Conservation (phyloP, 1,284 basidiomycete species). For the Malassezia sp. region DNA sequence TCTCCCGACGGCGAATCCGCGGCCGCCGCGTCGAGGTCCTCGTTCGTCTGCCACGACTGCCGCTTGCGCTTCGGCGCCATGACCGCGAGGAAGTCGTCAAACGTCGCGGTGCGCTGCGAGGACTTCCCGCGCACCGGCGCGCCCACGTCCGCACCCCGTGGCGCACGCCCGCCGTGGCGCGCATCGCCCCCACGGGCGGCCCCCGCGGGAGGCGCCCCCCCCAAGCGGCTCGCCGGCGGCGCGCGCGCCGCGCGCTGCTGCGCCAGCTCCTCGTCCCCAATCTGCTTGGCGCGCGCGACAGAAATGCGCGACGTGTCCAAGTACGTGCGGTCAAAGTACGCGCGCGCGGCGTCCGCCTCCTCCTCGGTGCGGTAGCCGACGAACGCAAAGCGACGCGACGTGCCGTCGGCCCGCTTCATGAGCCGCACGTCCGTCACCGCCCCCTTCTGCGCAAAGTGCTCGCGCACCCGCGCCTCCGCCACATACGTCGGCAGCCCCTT, state of each 20-base stretch:
- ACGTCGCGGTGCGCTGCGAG: constrained; percentile 18
- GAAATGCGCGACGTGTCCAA: constrained; percentile 55
- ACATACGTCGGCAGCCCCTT: constrained; percentile 73
- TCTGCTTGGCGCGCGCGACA: constrained; percentile 61
- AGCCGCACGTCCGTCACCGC: constrained; percentile 76
- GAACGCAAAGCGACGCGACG: constrained; percentile 78
- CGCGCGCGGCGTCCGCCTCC: constrained; percentile 64
- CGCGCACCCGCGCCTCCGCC: constrained; percentile 57
- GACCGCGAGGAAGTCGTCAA: constrained; percentile 42
- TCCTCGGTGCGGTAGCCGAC: constrained; percentile 72
- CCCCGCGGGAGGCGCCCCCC: neutral
- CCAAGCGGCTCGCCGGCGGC: no score
- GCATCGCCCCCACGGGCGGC: neutral
- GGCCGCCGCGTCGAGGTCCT: constrained; percentile 19
- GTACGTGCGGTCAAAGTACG: constrained; percentile 75
- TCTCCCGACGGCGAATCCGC: constrained; percentile 14
- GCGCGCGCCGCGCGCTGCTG: constrained; percentile 6
- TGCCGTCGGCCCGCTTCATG: constrained; percentile 64
- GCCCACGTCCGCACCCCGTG: neutral
- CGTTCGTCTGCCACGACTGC: constrained; percentile 41
- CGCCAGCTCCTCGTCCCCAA: constrained; percentile 25
- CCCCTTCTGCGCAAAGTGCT: constrained; percentile 54
- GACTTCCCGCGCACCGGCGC: constrained; percentile 18
- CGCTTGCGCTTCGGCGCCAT: constrained; percentile 41
- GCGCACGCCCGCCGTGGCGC: neutral